A percentile compares a stretch with the other conserved stretches of the same genome.
Conservation (phyloP, 2,329 filamentous ascomycete species). For the Pezicula radicicola region DNA sequence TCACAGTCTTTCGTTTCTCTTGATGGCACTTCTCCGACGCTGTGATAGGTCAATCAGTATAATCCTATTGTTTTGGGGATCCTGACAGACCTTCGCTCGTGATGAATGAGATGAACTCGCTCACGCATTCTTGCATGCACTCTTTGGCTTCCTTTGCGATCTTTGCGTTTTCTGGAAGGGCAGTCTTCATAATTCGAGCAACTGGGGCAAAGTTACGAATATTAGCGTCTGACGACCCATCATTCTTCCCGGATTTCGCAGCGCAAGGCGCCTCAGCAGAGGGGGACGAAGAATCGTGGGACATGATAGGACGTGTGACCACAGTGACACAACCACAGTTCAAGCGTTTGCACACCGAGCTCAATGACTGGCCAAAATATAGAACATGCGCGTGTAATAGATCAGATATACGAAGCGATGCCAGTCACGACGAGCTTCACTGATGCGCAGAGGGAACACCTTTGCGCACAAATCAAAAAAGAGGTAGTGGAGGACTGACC, state of each 20-base stretch:
- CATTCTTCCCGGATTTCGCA: conserved; percentile 34
- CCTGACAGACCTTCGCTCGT: conserved; percentile 85
- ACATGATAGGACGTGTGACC: conserved; percentile 45
- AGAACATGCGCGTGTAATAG: conserved; percentile 34
- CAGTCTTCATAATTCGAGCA: conserved; percentile 98
- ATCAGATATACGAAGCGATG: conserved; percentile 46
- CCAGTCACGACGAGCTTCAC: conserved; percentile 35
- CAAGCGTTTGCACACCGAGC: conserved; percentile 25
- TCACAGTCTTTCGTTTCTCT: conserved; percentile 98
- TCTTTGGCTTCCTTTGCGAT: conserved; percentile 99
- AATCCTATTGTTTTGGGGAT: conserved; percentile 6
- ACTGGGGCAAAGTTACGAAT: conserved; percentile 94
- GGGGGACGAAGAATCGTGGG: conserved; percentile 51
- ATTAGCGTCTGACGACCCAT: conserved; percentile 69
- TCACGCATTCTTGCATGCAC: conserved; percentile 99
- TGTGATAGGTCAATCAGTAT: conserved; percentile 38
- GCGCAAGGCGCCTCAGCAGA: conserved; percentile 46
- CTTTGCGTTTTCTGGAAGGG: conserved; percentile 95
- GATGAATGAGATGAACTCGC: conserved; percentile 99
- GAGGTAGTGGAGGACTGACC: conserved; percentile 65
- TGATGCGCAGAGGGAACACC: conserved; percentile 21
- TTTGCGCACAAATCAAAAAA: conserved; percentile 48
- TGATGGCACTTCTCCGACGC: conserved; percentile 99
- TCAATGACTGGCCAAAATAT: conserved; percentile 27
- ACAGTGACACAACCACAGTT: conserved; percentile 23